phyloP scores from a whole-genome alignment of 2,329 filamentous ascomycete genomes.

The Chalaropsis ovoidea region DNA sequence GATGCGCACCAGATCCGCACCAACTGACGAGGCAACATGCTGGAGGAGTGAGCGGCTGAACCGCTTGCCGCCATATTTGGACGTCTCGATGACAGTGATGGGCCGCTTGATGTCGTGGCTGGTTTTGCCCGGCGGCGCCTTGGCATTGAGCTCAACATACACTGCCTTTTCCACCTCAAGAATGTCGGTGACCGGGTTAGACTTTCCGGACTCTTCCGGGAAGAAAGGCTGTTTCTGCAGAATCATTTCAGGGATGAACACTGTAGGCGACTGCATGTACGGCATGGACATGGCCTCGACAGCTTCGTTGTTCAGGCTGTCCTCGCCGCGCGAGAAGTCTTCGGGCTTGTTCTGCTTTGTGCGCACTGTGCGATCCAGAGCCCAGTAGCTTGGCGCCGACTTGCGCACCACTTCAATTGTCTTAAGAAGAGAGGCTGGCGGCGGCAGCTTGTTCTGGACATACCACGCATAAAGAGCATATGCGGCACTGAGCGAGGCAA shows the following conservation, averaged over 20 bases:
- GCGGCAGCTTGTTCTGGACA: constrained; percentile 15
- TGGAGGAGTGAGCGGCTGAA: constrained; percentile 46
- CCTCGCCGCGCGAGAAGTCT: constrained; percentile 21
- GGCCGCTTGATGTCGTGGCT: constrained; percentile 31
- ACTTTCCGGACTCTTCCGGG: constrained; percentile 24
- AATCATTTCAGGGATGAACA: constrained; percentile 29
- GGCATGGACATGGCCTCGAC: constrained; percentile 22
- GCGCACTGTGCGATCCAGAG: constrained; percentile 12
- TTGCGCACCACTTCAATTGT: constrained; percentile 20
- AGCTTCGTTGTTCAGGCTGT: constrained; percentile 21
- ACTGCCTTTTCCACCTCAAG: constrained; percentile 26
- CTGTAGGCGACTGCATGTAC: constrained; percentile 28
- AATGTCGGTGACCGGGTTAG: constrained; percentile 22
- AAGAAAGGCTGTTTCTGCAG: constrained; percentile 25
- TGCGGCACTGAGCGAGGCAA: constrained; percentile 20
- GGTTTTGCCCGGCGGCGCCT: constrained; percentile 17
- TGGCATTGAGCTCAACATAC: constrained; percentile 24
- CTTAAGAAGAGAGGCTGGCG: constrained; percentile 10
- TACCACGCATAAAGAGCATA: constrained; percentile 19
- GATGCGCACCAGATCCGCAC: constrained; percentile 57
- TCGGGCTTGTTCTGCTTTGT: constrained; percentile 17
- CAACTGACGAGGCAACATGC: constrained; percentile 49
- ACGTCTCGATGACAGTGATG: constrained; percentile 34
- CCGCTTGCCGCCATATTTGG: constrained; percentile 35
- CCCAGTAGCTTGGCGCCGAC: constrained; percentile 23